A percentile compares a stretch with the other conserved stretches of the same genome.
These are phyloP conservation scores for Chloranthus sessilifolius DNA, from an alignment of 164 flowering plant species.

Conservation along the genomic window DNA sequence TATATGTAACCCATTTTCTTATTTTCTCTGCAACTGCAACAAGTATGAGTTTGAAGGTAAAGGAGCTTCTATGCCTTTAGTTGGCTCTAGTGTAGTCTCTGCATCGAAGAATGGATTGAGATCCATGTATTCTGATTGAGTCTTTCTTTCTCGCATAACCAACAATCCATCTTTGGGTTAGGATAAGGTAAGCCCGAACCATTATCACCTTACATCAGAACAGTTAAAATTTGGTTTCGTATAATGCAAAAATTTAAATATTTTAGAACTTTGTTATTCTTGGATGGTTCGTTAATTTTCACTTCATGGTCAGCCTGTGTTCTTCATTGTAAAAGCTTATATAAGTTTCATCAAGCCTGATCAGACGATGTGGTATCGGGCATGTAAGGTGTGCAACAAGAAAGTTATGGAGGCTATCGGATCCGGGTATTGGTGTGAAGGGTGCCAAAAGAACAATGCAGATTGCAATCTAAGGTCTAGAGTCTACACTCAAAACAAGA, in stretches of 20 bases:
- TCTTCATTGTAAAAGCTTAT: constrained; percentile 54
- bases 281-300: neutral
- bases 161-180: constrained; percentile 72
- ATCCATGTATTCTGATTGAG: constrained; percentile 76
- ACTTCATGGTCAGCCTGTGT: constrained; percentile 50
- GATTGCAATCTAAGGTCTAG: constrained; percentile 77
- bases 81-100: constrained; percentile 54
- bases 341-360: constrained; percentile 80
- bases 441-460: constrained; percentile 78
- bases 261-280: neutral
- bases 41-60: constrained; percentile 96
- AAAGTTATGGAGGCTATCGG: constrained; percentile 86
- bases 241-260: neutral
- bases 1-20: too few species aligned
- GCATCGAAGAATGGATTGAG: constrained; percentile 41
- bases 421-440: constrained; percentile 95
- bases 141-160: constrained; percentile 50
- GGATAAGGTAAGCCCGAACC: constrained; percentile 41
- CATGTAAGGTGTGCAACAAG: constrained; percentile 91
- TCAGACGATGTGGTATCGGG: constrained; percentile 93
- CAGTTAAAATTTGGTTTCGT: too few species aligned
- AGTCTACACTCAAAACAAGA: too few species aligned
- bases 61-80: constrained; percentile 61
- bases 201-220: too few species aligned
- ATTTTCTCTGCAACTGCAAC: constrained; percentile 8